Base-by-base conservation (phyloP, 2,329 filamentous ascomycete genomes). In the Sporothrix dimorphospora region DNA sequence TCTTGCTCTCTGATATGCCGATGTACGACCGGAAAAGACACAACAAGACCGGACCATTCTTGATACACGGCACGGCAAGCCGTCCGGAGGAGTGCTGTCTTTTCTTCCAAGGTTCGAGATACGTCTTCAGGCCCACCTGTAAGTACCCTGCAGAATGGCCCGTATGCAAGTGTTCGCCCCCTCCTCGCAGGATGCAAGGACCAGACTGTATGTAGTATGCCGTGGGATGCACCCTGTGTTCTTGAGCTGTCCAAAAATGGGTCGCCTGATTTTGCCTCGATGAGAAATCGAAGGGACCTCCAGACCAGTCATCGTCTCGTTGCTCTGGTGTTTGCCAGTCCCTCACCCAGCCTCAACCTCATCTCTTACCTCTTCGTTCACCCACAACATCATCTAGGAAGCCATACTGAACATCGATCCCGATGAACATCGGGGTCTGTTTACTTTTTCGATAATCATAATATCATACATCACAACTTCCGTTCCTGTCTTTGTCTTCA, bases 171-270 rank as follows among this genome's bases (percentile, higher is more conserved):
- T 38, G 55, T n/a, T 14, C 14, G 6, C 38, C 14, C 16, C 5
- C 53, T 59, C 30, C 55, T 38, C 55, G 24, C 34, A 42, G 34
- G 34, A 63, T 24, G 57, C 34, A 63, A 63, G n/a, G 57, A 63
- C 53, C n/a, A 45, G 59, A 27, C n/a, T 49, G 40, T 27, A 59
- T 21, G 55, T 19, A 30, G 24, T 30, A 5, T 51, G 47, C 24
- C 24, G 24, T 30, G 24, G 11, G 19, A 59, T n/a, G 19, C 55
- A 40, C 6, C 3, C 30, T 34, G 30, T 34, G 30, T 34, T 34
- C 30, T 38, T 9, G 30, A 40, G 55, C 55, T 38, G 16, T 40
- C 55, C 55, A 40, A 38, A 59, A 11, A 21, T n/a, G 55, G 19
- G 38, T 59, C 21, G 55, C 21, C 55, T 59, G 16, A 27, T 59